Evolutionary conservation across 2,329 filamentous ascomycete genomes (phyloP).

Genomic region (Epichloe gansuensis): DNA sequence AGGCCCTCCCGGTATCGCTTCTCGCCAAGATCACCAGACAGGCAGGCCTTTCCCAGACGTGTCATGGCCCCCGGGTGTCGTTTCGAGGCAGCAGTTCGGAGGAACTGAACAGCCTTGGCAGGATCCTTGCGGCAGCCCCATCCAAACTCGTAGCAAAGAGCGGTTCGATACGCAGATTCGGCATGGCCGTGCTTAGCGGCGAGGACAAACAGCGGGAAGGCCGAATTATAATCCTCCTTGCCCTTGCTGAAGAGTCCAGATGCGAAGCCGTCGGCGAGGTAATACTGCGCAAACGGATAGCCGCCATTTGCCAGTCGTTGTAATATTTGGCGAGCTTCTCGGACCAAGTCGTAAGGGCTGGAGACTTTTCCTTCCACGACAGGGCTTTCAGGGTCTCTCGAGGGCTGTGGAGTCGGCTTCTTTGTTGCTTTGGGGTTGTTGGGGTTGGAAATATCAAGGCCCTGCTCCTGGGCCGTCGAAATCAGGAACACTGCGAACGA

Average conservation of each 20-base stretch:
- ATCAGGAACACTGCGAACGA: conserved; percentile 94
- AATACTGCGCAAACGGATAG: conserved; percentile 96
- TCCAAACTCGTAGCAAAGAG: conserved; percentile 92
- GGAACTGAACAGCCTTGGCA: conserved; percentile 85
- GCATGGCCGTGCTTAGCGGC: conserved; percentile 96
- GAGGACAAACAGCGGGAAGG: conserved; percentile 83
- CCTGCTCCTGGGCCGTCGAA: conserved; percentile 71
- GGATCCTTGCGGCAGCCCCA: conserved; percentile 90
- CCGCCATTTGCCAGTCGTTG: conserved; percentile 75
- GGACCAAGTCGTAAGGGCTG: conserved; percentile 56
- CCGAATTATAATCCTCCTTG: conserved; percentile 79
- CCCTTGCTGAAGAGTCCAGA: conserved; percentile 93
- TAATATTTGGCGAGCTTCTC: conserved; percentile 80
- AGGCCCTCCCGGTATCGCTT: conserved; percentile 82
- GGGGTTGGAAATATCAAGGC: conserved; percentile 38
- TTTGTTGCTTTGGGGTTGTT: conserved; percentile 32
- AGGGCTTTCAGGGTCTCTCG: conserved; percentile 34
- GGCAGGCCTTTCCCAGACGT: conserved; percentile 77
- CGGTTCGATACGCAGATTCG: conserved; percentile 86
- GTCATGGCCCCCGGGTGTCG: conserved; percentile 93
- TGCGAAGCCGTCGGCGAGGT: conserved; percentile 85
- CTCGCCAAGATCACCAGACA: conserved; percentile 78
- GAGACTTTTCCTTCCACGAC: conserved; percentile 32
- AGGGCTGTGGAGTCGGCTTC: conserved; percentile 29
- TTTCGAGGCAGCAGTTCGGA: conserved; percentile 80